Percentiles rank a stretch among this genome's conserved stretches.
phyloP scores from a whole-genome alignment of 306 rosid species.

The Myrica gale region DNA sequence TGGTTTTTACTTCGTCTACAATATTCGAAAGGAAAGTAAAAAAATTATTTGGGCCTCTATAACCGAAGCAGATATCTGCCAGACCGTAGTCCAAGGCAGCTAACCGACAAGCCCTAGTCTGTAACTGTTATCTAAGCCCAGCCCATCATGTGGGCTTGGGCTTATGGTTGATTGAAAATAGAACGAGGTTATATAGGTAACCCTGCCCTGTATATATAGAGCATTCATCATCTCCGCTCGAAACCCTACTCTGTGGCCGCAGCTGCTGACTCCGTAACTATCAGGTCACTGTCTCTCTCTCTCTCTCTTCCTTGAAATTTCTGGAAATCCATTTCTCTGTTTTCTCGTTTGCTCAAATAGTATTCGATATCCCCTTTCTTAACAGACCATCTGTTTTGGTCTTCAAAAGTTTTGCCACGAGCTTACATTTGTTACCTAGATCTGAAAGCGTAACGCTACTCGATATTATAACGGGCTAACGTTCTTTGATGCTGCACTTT shows the following conservation, averaged over 20 bases:
- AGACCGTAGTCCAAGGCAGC: neutral
- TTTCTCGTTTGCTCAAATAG: neutral
- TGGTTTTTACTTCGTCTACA: too few relatives aligned
- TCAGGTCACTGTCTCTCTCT: neutral
- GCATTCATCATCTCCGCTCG: neutral
- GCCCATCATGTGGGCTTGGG: neutral
- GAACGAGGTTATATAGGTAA: conserved; percentile 4
- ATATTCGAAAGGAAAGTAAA: too few relatives aligned
- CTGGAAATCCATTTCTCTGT: neutral
- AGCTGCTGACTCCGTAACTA: too few relatives aligned
- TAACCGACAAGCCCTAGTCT: neutral
- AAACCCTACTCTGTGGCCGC: conserved; percentile 50
- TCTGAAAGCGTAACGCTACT: neutral
- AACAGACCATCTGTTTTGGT: neutral
- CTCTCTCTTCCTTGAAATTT: neutral
- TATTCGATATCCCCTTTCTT: neutral
- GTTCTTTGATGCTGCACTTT: neutral
- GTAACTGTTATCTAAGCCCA: neutral
- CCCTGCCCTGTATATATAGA: conserved; percentile 4
- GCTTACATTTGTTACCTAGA: neutral
- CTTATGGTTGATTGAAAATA: neutral
- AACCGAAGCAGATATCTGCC: too few relatives aligned
- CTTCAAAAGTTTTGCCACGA: neutral
- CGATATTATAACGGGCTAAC: neutral
- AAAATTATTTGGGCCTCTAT: too few relatives aligned